Percentiles rank a stretch among this genome's conserved stretches.
These are phyloP conservation scores for Fusarium aywerte DNA, from an alignment of 2,329 filamentous ascomycete genomes.

Conservation along the genomic window DNA sequence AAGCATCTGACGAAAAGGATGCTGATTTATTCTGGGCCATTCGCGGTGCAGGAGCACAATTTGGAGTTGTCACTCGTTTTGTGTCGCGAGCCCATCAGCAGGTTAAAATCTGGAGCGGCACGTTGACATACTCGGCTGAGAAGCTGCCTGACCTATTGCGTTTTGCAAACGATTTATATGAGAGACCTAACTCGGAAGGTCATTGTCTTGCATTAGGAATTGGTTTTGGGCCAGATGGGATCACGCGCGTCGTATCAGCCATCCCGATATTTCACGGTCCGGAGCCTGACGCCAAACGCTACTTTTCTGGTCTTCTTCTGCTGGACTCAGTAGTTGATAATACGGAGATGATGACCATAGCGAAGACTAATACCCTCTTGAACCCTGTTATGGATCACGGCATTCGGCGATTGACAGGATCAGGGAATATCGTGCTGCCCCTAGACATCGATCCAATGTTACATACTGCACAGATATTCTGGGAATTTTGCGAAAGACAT, in stretches of 20 bases:
- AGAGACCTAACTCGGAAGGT: slow-evolving; percentile 22
- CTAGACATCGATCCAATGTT: slow-evolving; percentile 46
- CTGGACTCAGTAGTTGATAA: slow-evolving; percentile 15
- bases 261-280: slow-evolving; percentile 40
- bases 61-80: slow-evolving; percentile 57
- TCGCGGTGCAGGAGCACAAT: slow-evolving; percentile 59
- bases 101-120: slow-evolving; percentile 48
- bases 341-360: slow-evolving; percentile 36
- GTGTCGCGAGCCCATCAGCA: slow-evolving; percentile 46
- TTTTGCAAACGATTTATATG: slow-evolving; percentile 40
- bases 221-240: slow-evolving; percentile 36
- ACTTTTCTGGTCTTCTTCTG: slow-evolving; percentile 37
- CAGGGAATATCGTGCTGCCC: slow-evolving; percentile 49
- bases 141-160: slow-evolving; percentile 42
- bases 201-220: slow-evolving; percentile 44
- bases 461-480: slow-evolving; percentile 47
- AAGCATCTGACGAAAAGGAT: slow-evolving; percentile 54
- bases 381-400: slow-evolving; percentile 44
- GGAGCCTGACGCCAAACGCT: slow-evolving; percentile 25
- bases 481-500: slow-evolving; percentile 35
- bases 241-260: slow-evolving; percentile 27
- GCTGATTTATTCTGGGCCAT: slow-evolving; percentile 61
- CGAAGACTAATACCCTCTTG: slow-evolving; percentile 41
- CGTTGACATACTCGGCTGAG: slow-evolving; percentile 41
- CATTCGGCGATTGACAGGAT: slow-evolving; percentile 43